These are phyloP conservation scores for Ophiostoma sp. DNA, from an alignment of 2,329 filamentous ascomycete genomes.

Conservation along the genomic window DNA sequence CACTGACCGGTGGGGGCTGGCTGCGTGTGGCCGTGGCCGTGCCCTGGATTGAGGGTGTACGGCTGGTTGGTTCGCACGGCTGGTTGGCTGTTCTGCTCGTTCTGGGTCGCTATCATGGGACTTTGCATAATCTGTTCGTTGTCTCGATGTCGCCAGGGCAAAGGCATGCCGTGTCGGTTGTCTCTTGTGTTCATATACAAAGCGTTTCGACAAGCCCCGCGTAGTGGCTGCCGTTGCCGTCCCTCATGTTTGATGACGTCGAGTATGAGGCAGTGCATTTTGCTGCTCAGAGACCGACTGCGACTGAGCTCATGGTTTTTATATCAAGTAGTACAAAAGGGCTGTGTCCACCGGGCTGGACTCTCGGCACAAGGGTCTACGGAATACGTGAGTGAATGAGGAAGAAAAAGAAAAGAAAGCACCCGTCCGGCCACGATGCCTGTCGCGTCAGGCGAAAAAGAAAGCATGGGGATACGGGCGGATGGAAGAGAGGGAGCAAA, in stretches of 20 bases:
- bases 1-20: slow-evolving; percentile 4
- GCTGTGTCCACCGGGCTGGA: too few species aligned
- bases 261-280: not conserved
- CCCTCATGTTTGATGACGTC: not conserved
- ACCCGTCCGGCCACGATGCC: not conserved
- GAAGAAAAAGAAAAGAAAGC: not conserved
- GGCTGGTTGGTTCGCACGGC: not conserved
- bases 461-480: not conserved
- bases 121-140: not conserved
- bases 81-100: not conserved
- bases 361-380: too few species aligned
- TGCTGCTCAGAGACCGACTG: not conserved
- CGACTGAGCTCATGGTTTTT: not conserved
- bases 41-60: not conserved
- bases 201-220: too few species aligned
- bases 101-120: not conserved
- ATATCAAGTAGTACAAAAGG: too few species aligned
- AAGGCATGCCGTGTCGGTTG: not conserved
- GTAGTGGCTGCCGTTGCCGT: not conserved
- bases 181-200: not conserved
- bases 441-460: not conserved
- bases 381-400: not conserved
- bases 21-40: not conserved
- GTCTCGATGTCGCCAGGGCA: not conserved
- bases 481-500: not conserved